Evolutionary conservation across 2,329 filamentous ascomycete genomes (phyloP), one percentile per base, ranked within the genome.

Genomic region (Amylocarpus encephaloides): DNA sequence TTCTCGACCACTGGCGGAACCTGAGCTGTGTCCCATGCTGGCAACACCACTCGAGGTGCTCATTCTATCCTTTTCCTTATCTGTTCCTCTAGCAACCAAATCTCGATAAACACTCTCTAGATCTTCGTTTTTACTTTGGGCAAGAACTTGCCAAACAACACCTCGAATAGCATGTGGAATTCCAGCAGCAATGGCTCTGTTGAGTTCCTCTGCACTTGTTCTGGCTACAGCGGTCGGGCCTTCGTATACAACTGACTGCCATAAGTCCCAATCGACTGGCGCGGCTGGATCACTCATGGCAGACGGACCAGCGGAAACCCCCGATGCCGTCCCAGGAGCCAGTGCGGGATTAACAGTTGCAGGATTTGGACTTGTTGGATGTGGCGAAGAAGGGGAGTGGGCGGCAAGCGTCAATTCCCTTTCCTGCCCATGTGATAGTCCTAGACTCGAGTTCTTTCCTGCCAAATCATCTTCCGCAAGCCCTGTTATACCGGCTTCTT

Each of bases 61-160:
- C 57, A 75, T 76, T 62, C 79, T 80, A 55, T 85, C 77, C 62
- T 79, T 82, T 52, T 91, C 86, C 68, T 88, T 89, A 52, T 91
- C 87, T 2, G 88, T 91, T 19, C 91, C 91, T 52, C 88, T 80
- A 43, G 78, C 78, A 30, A 88, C 78, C 9, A 98, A 76, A 53
- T 94, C 90, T 56, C 78, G 80, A 70, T 97, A 98, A n/a, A 90
- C 79, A 13, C 76, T 71, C 68, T 98, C 93, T 15, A 98, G 73
- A 40, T 94, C 89, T 53, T 92, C 86, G 60, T 89, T 95, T 69
- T 95, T 95, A 71, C 91, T 96, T 65, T 95, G 89, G 3, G 93
- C 90, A 54, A 98, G 73, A 6, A 97, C 92, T 70, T 98, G 93
- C 93, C 93, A 98, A 45, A 98, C 91, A 2, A 98, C 93, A n/a